phyloP scores from a whole-genome alignment of 352 stramenopile genomes.

The Pythium periplocum region DNA sequence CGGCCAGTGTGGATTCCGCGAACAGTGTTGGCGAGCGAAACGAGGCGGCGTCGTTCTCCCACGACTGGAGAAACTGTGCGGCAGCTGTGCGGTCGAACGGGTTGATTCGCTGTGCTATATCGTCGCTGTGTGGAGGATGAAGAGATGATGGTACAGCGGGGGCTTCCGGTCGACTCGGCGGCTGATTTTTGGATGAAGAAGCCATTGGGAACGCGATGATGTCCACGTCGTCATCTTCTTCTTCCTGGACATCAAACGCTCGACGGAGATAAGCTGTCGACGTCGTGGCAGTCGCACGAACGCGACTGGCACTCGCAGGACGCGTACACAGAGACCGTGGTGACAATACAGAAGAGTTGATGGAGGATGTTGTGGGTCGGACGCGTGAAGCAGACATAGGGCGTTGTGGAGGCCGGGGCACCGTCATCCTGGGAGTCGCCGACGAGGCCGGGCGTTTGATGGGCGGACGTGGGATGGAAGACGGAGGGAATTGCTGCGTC shows the following conservation, averaged over 20 bases:
- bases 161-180: no score
- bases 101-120: background rate
- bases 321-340: slow-evolving; percentile 15
- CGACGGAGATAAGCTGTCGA: background rate
- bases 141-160: no score
- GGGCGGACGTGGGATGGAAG: slow-evolving; percentile 2
- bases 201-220: slow-evolving; percentile 11
- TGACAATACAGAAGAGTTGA: slow-evolving; percentile 5
- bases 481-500: slow-evolving; percentile 3
- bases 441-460: slow-evolving; percentile 2
- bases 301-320: slow-evolving; percentile 33
- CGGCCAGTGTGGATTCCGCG: slow-evolving; percentile 51
- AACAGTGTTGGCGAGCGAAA: slow-evolving; percentile 62
- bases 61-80: slow-evolving; percentile 52
- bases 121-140: no score
- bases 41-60: slow-evolving; percentile 33
- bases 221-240: slow-evolving; percentile 15
- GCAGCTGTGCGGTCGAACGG: slow-evolving; percentile 11
- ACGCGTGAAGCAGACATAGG: slow-evolving; percentile 17
- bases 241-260: slow-evolving; percentile 5
- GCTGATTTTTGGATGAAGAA: no score
- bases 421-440: background rate
- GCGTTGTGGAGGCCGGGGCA: slow-evolving; percentile 7
- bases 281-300: slow-evolving; percentile 12
- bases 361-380: background rate